Base-by-base conservation (phyloP, 2,329 filamentous ascomycete genomes). In the Verticillium nubilum region DNA sequence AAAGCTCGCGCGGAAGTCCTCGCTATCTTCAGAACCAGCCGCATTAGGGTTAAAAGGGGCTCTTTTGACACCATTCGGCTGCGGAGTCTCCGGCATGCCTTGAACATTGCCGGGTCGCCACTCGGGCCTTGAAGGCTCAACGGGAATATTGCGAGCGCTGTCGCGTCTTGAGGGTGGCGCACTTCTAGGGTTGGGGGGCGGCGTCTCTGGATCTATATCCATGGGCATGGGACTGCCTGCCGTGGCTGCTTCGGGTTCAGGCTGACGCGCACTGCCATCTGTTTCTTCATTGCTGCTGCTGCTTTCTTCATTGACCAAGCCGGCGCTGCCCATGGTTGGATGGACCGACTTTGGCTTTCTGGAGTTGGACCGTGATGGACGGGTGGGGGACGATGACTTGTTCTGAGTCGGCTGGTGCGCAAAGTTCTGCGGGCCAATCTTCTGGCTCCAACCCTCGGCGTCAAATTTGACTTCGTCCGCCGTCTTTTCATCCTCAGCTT, bases 261-360 rank as follows among this genome's bases (percentile, higher is more conserved):
- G 62, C 54, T 74, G 73, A 59, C 73, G 68, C 52, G 73, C 72
- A 42, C 68, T 62, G 73, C 73, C 70, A 42, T 73, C 63, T 61
- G 56, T 65, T 58, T 74, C 77, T 52, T 78, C 78, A 5, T 78
- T 77, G 56, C 72, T 74, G 57, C 72, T 74, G 57, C 75, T 80
- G 56, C 76, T 77, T 3, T 80, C 79, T 0, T 80, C 77, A 29
- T 80, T 76, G 5, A 81, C 75, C 35, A 78, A 58, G 10, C 76
- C 76, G 2, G 79, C 76, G 13, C 72, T 76, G 4, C 79, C 80
- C 7, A 74, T 71, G 1, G 75, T 77, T 63, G 76, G 73, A 68
- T 84, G 86, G 4, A 80, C 78, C 35, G 83, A 81, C 69, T 84
- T 88, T 0, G 82, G 77, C 68, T 86, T 88, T 72, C 84, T 87